Conservation (phyloP, 495 filamentous ascomycete species). For the Astrocystis sublimbata region DNA sequence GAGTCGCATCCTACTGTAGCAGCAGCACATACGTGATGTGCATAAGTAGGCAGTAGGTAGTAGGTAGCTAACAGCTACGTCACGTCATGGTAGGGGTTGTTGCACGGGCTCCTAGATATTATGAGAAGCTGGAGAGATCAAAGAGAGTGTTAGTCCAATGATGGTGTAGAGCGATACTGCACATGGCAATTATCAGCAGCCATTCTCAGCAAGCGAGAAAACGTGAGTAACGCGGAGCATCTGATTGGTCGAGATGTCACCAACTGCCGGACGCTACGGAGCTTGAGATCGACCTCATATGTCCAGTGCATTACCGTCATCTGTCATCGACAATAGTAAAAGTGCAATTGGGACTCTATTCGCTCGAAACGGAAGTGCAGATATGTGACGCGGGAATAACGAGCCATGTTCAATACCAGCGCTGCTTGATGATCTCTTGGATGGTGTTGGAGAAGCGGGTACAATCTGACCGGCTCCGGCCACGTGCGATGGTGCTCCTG, state of each 20-base stretch:
- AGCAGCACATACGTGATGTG: neutral
- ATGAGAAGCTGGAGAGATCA: neutral
- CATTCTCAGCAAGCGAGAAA: constrained; percentile 1
- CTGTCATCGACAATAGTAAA: neutral
- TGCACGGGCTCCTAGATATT: neutral
- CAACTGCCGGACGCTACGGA: neutral
- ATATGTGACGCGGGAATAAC: neutral
- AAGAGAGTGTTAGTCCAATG: neutral
- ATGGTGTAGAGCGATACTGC: neutral
- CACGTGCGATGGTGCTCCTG: neutral
- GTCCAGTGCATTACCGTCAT: neutral
- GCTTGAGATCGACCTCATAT: neutral
- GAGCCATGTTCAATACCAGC: neutral
- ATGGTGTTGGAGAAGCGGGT: neutral
- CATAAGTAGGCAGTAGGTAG: neutral
- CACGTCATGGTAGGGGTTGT: neutral
- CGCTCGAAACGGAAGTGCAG: too few relatives aligned
- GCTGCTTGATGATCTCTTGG: neutral
- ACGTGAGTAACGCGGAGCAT: constrained; percentile 6
- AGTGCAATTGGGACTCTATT: neutral
- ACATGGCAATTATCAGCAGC: neutral
- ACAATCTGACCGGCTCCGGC: neutral
- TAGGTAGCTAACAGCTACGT: neutral
- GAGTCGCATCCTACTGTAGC: too few relatives aligned
- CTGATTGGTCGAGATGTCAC: constrained; percentile 4